Conservation (phyloP, 495 filamentous ascomycete species). For the Penicillium longicatenatum region DNA sequence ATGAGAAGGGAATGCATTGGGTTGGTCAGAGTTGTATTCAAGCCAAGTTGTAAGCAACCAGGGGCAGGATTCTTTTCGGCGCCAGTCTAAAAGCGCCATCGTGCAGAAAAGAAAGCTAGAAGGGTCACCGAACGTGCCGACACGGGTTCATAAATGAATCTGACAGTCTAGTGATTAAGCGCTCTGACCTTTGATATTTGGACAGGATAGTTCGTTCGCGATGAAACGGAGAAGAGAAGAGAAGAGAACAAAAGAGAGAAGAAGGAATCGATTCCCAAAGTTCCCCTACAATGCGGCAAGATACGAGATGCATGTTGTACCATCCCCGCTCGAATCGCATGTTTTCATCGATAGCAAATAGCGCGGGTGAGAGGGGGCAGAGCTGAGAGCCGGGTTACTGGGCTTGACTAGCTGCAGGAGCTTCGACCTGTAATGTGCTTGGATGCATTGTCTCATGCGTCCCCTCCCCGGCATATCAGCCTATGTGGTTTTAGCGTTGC, state of each 20-base stretch:
- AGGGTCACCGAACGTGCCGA: neutral
- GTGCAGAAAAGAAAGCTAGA: neutral
- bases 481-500: neutral
- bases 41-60: neutral
- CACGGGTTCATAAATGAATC: neutral
- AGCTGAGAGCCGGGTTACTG: slow-evolving; percentile 5
- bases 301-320: neutral
- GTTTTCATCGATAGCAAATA: neutral
- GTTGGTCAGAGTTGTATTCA: neutral
- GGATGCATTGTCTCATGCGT: slow-evolving; percentile 7
- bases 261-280: neutral
- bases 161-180: neutral
- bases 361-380: neutral
- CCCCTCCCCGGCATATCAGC: neutral
- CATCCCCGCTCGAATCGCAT: neutral
- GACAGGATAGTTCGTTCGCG: slow-evolving; percentile 10
- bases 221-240: neutral
- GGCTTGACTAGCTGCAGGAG: slow-evolving; percentile 12
- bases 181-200: neutral
- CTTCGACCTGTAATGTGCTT: slow-evolving; percentile 12
- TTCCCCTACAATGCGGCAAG: too few species aligned
- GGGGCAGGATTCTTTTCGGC: neutral
- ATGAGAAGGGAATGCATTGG: neutral
- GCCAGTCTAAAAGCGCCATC: neutral
- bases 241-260: too few species aligned